phyloP scores from a whole-genome alignment of 331 rosid genomes.

The Pyrus hybrid region DNA sequence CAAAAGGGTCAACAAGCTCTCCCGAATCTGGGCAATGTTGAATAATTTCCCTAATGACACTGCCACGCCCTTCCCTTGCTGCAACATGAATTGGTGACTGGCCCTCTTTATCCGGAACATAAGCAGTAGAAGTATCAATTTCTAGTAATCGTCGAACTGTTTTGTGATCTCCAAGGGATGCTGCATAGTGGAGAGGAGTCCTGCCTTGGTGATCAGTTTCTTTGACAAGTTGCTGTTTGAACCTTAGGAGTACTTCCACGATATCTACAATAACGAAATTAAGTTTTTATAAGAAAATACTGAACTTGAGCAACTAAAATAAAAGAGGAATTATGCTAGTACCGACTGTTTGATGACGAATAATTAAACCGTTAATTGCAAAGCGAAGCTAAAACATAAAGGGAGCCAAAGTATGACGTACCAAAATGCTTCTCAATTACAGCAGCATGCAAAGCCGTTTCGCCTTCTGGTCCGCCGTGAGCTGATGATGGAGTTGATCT shows the following conservation, averaged over 20 bases:
- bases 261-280: neutral
- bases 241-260: neutral
- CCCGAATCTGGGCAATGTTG: neutral
- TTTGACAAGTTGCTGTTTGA: neutral
- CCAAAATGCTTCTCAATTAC: conserved; percentile 1
- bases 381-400: neutral
- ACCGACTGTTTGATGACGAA: neutral
- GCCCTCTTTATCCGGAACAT: neutral
- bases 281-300: too few species aligned
- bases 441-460: conserved; percentile 3
- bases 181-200: conserved; percentile 1
- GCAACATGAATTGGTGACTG: neutral
- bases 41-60: neutral
- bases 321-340: neutral
- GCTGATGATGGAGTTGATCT: neutral
- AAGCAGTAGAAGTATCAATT: neutral
- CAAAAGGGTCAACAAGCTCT: neutral
- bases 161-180: neutral
- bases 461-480: neutral
- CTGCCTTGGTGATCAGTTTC: neutral
- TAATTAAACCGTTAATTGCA: neutral
- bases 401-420: neutral
- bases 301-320: neutral
- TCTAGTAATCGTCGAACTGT: neutral
- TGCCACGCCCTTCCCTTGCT: neutral